Conservation (phyloP, 495 filamentous ascomycete species). For the Copromyces sp. region DNA sequence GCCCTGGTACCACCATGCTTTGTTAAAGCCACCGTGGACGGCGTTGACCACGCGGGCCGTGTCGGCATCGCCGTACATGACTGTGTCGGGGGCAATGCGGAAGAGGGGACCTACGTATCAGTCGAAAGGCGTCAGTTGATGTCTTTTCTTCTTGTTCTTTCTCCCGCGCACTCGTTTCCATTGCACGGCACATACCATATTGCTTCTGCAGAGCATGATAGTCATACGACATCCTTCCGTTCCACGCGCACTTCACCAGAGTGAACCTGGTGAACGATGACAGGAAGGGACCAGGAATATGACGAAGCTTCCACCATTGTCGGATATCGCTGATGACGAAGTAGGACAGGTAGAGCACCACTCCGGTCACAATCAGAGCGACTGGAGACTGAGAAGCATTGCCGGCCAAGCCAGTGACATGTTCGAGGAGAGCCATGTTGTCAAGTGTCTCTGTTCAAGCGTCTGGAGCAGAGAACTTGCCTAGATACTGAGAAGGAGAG, state of each 20-base stretch:
- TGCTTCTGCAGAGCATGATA: not conserved
- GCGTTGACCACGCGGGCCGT: slow-evolving; percentile 20
- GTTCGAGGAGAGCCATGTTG: no score
- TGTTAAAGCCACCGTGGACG: not conserved
- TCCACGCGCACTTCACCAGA: not conserved
- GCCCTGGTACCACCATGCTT: slow-evolving; percentile 30
- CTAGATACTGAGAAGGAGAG: no score
- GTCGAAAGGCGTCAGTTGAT: not conserved
- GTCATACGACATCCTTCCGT: not conserved
- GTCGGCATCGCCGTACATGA: slow-evolving; percentile 36
- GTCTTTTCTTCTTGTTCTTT: no score
- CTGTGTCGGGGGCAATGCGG: slow-evolving; percentile 32
- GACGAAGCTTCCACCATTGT: slow-evolving; percentile 14
- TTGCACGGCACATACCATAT: not conserved
- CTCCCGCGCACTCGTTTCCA: no score
- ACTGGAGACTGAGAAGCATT: no score
- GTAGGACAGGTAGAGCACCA: no score
- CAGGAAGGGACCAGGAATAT: slow-evolving; percentile 16
- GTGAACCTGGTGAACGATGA: slow-evolving; percentile 2
- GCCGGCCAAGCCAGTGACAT: no score
- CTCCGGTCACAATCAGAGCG: no score
- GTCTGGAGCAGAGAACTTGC: no score
- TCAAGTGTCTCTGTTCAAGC: no score
- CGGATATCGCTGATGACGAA: no score
- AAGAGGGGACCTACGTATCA: slow-evolving; percentile 23